Evolutionary conservation across 805 yeast genomes (phyloP).

Genomic region (Metschnikowia cerradonensis): DNA sequence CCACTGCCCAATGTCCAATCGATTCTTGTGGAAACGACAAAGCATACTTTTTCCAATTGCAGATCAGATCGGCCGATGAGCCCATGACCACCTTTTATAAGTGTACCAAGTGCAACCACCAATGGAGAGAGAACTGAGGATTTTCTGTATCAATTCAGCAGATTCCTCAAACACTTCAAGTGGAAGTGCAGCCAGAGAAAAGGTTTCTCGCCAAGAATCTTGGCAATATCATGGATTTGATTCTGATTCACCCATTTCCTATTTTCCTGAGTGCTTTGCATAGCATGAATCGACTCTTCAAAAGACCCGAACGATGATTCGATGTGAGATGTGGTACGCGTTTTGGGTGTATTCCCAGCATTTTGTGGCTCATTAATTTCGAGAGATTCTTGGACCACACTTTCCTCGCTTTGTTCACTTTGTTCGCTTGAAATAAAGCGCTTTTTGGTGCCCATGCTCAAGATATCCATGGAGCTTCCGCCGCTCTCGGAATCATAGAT

Average conservation of each 20-base stretch:
- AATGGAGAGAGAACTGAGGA: slow-evolving; percentile 89
- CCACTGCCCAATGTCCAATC: slow-evolving; percentile 86
- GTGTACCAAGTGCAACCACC: slow-evolving; percentile 88
- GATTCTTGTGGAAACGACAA: slow-evolving; percentile 82
- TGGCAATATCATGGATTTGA: neutral
- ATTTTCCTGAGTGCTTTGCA: neutral
- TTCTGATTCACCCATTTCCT: neutral
- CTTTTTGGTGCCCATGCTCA: neutral
- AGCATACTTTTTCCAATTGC: slow-evolving; percentile 95
- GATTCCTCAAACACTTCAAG: neutral
- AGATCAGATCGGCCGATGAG: slow-evolving; percentile 96
- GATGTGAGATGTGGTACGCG: slow-evolving; percentile 1
- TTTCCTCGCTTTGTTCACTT: neutral
- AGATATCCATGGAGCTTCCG: slow-evolving; percentile 1
- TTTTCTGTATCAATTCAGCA: neutral
- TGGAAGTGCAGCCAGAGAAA: neutral
- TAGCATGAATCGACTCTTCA: slow-evolving; percentile 8
- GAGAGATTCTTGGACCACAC: neutral
- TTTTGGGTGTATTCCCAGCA: neutral
- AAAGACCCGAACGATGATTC: slow-evolving; percentile 14
- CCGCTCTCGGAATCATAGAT: slow-evolving; percentile 8
- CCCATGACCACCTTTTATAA: slow-evolving; percentile 98
- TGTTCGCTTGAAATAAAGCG: neutral
- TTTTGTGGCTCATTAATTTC: neutral
- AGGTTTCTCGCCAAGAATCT: neutral